Evolutionary conservation across 805 yeast genomes (phyloP).

Genomic region (Candida endomychidarum): DNA sequence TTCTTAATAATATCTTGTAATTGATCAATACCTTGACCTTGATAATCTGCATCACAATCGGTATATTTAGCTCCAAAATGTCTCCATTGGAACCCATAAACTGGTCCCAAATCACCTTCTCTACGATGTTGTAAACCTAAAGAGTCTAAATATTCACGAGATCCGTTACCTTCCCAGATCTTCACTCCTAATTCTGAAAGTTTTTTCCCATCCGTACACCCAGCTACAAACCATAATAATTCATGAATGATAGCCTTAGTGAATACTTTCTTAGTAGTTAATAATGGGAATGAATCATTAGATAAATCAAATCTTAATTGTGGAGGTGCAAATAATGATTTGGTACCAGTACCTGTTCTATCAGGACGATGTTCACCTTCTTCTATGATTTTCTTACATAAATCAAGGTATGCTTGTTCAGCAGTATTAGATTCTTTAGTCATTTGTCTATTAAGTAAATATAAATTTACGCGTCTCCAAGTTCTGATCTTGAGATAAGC

Average conservation of each 20-base stretch:
- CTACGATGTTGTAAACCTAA: constrained; percentile 77
- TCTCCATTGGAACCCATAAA: constrained; percentile 99
- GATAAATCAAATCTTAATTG: constrained; percentile 80
- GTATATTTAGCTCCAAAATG: constrained; percentile 94
- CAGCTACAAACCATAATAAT: constrained; percentile 87
- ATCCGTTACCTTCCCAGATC: constrained; percentile 99
- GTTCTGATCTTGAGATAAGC: too few species aligned
- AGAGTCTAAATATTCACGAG: constrained; percentile 83
- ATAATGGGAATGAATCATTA: constrained; percentile 75
- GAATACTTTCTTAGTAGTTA: constrained; percentile 92
- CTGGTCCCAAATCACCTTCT: constrained; percentile 97
- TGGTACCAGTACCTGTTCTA: constrained; percentile 97
- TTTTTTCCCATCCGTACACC: constrained; percentile 83
- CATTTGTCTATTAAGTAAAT: too few species aligned
- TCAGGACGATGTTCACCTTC: constrained; percentile 93
- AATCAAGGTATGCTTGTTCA: constrained; percentile 84
- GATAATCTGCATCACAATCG: constrained; percentile 84
- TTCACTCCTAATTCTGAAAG: constrained; percentile 84
- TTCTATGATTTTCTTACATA: constrained; percentile 71
- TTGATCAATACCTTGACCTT: constrained; percentile 90
- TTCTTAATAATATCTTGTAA: constrained; percentile 74
- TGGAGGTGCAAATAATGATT: constrained; percentile 91
- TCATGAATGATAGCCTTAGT: constrained; percentile 87
- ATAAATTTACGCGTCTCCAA: too few species aligned
- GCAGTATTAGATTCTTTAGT: constrained; percentile 43